Base-by-base conservation (phyloP, 2,329 filamentous ascomycete species). In the Colletotrichum incanum region DNA sequence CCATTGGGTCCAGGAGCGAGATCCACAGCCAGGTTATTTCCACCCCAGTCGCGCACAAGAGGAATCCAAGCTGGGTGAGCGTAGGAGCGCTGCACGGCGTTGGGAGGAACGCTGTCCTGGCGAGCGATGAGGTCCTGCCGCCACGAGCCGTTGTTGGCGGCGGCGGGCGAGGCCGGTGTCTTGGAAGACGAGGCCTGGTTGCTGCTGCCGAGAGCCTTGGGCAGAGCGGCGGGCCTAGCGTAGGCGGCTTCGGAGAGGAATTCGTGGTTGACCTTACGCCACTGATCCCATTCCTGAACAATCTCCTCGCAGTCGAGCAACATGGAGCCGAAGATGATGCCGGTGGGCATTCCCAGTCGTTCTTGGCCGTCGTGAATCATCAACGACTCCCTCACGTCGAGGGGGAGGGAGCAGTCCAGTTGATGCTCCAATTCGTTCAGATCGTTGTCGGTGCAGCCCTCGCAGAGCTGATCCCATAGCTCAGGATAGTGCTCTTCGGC, bases 261-360 rank as follows among this genome's bases (percentile, higher is more conserved):
- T 79, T 98, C 94, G 71, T 96, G 91, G 79, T 98, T 98, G 74
- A 99, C 96, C 74, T 90, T 92, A 77, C 94, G 92, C 96, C 96
- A 99, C 80, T 98, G 97, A 78, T 94, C 93, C 94, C 96, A 98
- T 81, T 99, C 96, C 81, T 98, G 95, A 28, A 98, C 93, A 76
- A 99, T 98, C 80, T 99, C 96, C 82, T 99, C 96, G 79, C 96
- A 98, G 82, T 99, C 96, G 70, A 99, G 90, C 74, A 99, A 85
- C 96, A 99, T 99, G 80, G 91, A 93, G 72, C 95, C 90, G 78
- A 99, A 98, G 73, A 99, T 90, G 76, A 98, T 93, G 74, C 96
- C 96, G 0, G 96, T 98, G 0, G 96, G 96, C 69, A 89, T 88
- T 74, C 96, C 96, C 74, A 95, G 94, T 75, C 96, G 93, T 84